Evolutionary conservation across 225 moss, liverwort and hornwort species (phyloP), one percentile per base, ranked within the genome.

Genomic region (Sphagnum contortum): DNA sequence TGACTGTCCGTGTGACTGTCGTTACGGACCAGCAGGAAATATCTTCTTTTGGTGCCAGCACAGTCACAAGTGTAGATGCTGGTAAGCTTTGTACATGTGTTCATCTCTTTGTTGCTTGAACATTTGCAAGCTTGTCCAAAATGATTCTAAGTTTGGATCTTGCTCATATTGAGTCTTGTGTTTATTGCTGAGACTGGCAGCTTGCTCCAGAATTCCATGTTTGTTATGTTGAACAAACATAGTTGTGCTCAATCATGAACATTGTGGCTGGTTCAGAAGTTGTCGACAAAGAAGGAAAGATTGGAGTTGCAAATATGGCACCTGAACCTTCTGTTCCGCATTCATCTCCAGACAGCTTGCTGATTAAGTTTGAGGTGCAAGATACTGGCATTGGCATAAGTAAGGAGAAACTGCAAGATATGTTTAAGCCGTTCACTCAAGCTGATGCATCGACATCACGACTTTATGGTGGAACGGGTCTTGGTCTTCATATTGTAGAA

Each of bases 351-450:
- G 45, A 69, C 44, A 69, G 75, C 48, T n/a, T 71, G 46, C 75
- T 71, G 47, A 46, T 81, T 12, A 11, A 71, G 44, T 78, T 85
- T 14, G 81, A 85, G 59, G 85, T 86, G 59, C 72, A 59, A 14
- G 87, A 87, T 68, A 78, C 87, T 13, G 87, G 83, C 14, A 87
- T 83, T 47, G 87, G 87, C 47, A 77, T 87, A 53, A 74, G 78
- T 7, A 58, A 57, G 53, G 76, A 81, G 62, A 87, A 81, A 50
- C 60, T 87, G 66, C 76, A 66, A 61, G 80, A 83, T 48, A 81
- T 83, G 51, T 87, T 87, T 63, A 79, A 71, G 29, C 87, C 87
- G 9, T 87, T 87, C 48, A 83, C 80, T 2, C 87, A 87, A 61
- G 87, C 74, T 9, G 83, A 87, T 80, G 83, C 87, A 59, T 81